Evolutionary conservation across 768 basidiomycete genomes (phyloP).

Genomic region (Podaxis sp.): DNA sequence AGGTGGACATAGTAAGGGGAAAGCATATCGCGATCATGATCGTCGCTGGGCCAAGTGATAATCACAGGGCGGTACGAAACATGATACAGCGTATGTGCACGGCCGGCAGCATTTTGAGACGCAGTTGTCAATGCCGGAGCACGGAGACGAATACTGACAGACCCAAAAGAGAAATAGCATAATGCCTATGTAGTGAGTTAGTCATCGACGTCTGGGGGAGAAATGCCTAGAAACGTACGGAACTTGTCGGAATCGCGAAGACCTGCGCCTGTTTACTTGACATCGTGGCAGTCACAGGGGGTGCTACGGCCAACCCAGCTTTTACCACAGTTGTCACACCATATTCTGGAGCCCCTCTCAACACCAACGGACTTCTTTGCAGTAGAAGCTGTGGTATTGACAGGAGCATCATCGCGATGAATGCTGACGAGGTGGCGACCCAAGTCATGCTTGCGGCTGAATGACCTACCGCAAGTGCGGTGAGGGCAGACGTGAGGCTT

Average conservation of each 20-base stretch:
- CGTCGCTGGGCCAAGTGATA: constrained; percentile 56
- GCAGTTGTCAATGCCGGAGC: not conserved
- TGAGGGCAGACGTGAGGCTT: constrained; percentile 91
- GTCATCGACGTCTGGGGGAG: not conserved
- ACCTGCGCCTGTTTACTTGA: constrained; percentile 42
- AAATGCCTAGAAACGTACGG: constrained; percentile 6
- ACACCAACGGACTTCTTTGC: constrained; percentile 60
- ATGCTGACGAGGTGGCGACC: constrained; percentile 87
- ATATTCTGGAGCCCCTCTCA: constrained; percentile 53
- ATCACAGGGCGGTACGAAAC: constrained; percentile 60
- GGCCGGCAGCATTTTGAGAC: constrained; percentile 28
- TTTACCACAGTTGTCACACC: constrained; percentile 77
- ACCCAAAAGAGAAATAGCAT: constrained; percentile 27
- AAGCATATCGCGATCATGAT: constrained; percentile 57
- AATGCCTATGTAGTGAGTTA: not conserved
- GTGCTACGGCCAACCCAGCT: constrained; percentile 52
- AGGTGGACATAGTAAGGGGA: constrained; percentile 19
- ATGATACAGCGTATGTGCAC: constrained; percentile 54
- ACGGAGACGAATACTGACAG: constrained; percentile 15
- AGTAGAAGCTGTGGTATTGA: constrained; percentile 32
- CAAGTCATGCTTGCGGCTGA: constrained; percentile 92
- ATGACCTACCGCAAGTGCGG: constrained; percentile 80
- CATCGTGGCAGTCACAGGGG: constrained; percentile 59
- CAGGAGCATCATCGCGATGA: constrained; percentile 65
- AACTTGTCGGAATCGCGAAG: not conserved